Conservation (phyloP, 2,329 filamentous ascomycete species). For the Metarhizium humberi region DNA sequence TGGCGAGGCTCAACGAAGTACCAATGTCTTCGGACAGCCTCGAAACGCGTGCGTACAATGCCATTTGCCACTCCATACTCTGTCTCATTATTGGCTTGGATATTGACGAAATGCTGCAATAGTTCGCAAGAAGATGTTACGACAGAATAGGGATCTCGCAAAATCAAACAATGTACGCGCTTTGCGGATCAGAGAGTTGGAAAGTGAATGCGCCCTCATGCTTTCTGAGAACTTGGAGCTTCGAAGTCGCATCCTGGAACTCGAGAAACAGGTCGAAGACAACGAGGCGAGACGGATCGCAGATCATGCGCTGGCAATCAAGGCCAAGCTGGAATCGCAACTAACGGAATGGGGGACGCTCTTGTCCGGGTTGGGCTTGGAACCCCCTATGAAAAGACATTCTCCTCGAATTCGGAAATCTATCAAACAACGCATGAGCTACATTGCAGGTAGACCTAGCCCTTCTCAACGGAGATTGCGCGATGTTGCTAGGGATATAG, state of each 20-base stretch:
- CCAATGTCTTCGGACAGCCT: slow-evolving; percentile 58
- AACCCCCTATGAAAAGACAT: slow-evolving; percentile 44
- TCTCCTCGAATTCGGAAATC: slow-evolving; percentile 31
- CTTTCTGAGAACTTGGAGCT: slow-evolving; percentile 72
- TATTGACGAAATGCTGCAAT: background rate
- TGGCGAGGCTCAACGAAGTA: slow-evolving; percentile 76
- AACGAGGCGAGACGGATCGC: slow-evolving; percentile 49
- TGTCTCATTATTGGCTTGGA: background rate
- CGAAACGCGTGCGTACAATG: slow-evolving; percentile 53
- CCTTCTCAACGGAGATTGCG: slow-evolving; percentile 48
- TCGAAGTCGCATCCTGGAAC: slow-evolving; percentile 57
- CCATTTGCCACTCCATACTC: background rate
- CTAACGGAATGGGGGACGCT: slow-evolving; percentile 60
- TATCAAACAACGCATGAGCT: slow-evolving; percentile 31
- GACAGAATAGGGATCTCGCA: slow-evolving; percentile 78
- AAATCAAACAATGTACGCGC: slow-evolving; percentile 70
- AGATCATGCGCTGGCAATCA: slow-evolving; percentile 61
- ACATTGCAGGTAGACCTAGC: slow-evolving; percentile 30
- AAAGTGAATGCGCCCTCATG: slow-evolving; percentile 65
- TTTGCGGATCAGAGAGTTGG: slow-evolving; percentile 65
- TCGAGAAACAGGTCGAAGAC: slow-evolving; percentile 59
- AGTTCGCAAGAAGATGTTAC: slow-evolving; percentile 73
- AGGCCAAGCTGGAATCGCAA: slow-evolving; percentile 61
- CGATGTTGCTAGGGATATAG: slow-evolving; percentile 45
- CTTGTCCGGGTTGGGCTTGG: slow-evolving; percentile 54